Evolutionary conservation across 1,139 yeast species (phyloP), one percentile per base, ranked within the genome.

Genomic region (Protomyces lactucae-debilis): DNA sequence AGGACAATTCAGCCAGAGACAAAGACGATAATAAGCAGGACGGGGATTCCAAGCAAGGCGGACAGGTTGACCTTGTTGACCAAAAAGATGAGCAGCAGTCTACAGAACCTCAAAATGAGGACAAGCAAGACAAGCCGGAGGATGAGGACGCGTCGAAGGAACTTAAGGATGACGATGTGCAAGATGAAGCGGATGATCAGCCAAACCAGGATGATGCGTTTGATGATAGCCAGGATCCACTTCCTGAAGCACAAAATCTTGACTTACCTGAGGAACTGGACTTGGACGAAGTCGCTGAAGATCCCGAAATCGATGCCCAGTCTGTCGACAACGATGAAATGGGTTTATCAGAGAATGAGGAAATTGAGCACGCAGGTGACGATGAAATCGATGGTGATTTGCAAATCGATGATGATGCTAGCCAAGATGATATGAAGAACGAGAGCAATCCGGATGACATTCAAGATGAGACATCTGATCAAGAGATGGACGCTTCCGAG

Each of bases 191-290:
- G 14, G 79, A 78, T 23, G 76, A 75, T 4, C 74, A 74, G 21
- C 76, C 76, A 18, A 77, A 79, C 21, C 77, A 77, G 21, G 74
- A 76, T 10, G 82, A 79, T 57, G 91, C 88, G 32, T 82, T 82
- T 59, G 90, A 88, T 59, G 84, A 86, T 67, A 74, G 87, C 65
- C 95, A 88, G 61, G 83, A 84, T 14, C 78, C 83, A 69, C 90
- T 87, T 57, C 93, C 90, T 8, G 95, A 90, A 73, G 82, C 86
- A 16, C 97, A 90, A 67, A 85, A 89, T 3, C 77, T 90, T 70
- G 95, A 88, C 46, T 78, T 90, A 48, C 96, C 96, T 0, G 98
- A 92, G 52, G 95, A 91, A 69, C 83, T 92, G 79, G 84, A 64
- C 46, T 51, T 64, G 10, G 67, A 69, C 52, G 69, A 67, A 12